These are phyloP conservation scores for Cantharellus cinnabarinus DNA, from an alignment of 768 basidiomycete genomes.

Conservation along the genomic window DNA sequence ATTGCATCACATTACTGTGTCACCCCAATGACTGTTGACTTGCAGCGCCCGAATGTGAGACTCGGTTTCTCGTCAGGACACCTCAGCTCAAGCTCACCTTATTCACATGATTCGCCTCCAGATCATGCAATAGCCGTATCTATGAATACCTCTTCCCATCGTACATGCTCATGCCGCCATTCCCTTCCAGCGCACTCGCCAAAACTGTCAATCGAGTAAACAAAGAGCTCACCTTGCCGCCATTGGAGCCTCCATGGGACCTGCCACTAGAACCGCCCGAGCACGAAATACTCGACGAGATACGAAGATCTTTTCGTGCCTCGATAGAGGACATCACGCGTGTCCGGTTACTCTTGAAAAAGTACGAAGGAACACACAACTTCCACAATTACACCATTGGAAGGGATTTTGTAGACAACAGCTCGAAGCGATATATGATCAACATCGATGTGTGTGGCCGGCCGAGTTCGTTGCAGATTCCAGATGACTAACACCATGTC, in stretches of 20 bases:
- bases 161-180: conserved; percentile 80
- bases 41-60: background rate
- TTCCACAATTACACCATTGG: conserved; percentile 96
- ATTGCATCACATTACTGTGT: background rate
- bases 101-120: conserved; percentile 15
- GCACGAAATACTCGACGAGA: background rate
- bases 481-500: background rate
- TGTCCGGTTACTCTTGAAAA: conserved; percentile 35
- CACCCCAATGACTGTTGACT: background rate
- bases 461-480: background rate
- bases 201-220: conserved; percentile 4
- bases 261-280: too few relatives aligned
- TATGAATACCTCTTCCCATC: conserved; percentile 96
- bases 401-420: conserved; percentile 63
- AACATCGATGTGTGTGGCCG: conserved; percentile 43
- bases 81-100: background rate
- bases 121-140: conserved; percentile 82
- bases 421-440: conserved; percentile 75
- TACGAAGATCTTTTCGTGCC: conserved; percentile 9
- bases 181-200: conserved; percentile 42
- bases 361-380: conserved; percentile 80
- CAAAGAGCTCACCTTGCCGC: background rate
- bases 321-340: conserved; percentile 29
- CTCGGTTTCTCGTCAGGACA: background rate
- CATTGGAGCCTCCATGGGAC: too few relatives aligned